Conservation (phyloP, 495 filamentous ascomycete genomes). For the Extremus antarcticus region DNA sequence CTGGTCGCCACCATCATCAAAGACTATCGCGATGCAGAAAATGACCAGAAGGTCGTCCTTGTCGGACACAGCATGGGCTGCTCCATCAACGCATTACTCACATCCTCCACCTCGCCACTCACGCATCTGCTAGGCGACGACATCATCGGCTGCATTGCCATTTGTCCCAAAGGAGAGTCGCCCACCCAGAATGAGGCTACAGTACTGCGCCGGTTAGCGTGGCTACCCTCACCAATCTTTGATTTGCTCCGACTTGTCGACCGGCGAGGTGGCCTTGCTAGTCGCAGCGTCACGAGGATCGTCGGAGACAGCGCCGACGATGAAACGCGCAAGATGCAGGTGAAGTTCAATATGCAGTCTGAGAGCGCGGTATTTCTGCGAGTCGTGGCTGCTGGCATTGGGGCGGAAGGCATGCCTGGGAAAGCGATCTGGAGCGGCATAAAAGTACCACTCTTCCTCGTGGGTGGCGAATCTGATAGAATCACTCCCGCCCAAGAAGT, state of each 20-base stretch:
- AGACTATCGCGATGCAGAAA: constrained; percentile 50
- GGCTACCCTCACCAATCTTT: constrained; percentile 61
- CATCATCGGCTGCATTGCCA: constrained; percentile 63
- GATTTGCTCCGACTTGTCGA: constrained; percentile 74
- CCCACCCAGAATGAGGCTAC: constrained; percentile 44
- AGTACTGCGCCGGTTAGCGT: constrained; percentile 45
- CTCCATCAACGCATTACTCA: constrained; percentile 62
- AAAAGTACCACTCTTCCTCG: constrained; percentile 59
- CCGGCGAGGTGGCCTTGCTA: constrained; percentile 63
- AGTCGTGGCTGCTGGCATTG: constrained; percentile 58
- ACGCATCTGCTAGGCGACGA: constrained; percentile 42
- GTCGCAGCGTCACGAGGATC: constrained; percentile 67
- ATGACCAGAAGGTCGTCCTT: constrained; percentile 65
- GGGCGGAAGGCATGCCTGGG: constrained; percentile 58
- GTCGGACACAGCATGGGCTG: constrained; percentile 85
- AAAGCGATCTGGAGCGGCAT: constrained; percentile 63
- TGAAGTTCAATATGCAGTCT: constrained; percentile 75
- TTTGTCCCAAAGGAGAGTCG: constrained; percentile 63
- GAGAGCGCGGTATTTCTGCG: constrained; percentile 69
- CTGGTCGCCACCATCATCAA: constrained; percentile 64
- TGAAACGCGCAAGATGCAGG: constrained; percentile 66
- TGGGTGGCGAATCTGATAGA: constrained; percentile 66
- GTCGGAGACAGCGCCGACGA: constrained; percentile 62
- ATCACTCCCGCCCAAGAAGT: constrained; percentile 63
- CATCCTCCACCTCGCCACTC: constrained; percentile 47